Percentiles rank a stretch among this genome's conserved stretches.
Evolutionary conservation across 108 stramenopile genomes (phyloP).

Genomic region (Cylindrotheca fusiformis): DNA sequence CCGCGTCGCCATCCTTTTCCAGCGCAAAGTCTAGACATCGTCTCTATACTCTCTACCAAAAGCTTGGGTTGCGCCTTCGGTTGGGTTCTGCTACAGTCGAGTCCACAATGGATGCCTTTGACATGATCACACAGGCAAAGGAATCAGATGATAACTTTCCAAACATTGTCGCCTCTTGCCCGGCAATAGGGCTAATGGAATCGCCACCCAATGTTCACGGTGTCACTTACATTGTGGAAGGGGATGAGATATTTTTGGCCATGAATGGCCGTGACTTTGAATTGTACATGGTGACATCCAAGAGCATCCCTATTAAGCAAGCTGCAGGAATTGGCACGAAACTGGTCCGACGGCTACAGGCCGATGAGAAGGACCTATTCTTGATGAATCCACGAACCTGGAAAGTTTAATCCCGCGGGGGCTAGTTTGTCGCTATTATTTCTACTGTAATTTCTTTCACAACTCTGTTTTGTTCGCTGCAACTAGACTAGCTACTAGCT

Average conservation of each 20-base stretch:
- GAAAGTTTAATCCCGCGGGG: conserved; percentile 3
- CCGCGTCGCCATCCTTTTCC: conserved; percentile 44
- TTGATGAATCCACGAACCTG: conserved; percentile 54
- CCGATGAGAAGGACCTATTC: conserved; percentile 58
- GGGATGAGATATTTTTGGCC: conserved; percentile 58
- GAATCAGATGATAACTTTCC: conserved; percentile 18
- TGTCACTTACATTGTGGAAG: conserved; percentile 65
- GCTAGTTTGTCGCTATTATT: too few species aligned
- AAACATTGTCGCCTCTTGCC: conserved; percentile 43
- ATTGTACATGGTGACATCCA: conserved; percentile 37
- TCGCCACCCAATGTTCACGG: conserved; percentile 62
- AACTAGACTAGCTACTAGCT: too few species aligned
- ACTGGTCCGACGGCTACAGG: conserved; percentile 55
- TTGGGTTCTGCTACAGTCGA: conserved; percentile 66
- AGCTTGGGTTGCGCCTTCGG: conserved; percentile 64
- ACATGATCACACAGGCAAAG: conserved; percentile 31
- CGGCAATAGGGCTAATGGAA: conserved; percentile 56
- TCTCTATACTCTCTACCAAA: conserved; percentile 66
- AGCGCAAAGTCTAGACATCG: conserved; percentile 32
- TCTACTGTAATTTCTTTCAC: too few species aligned
- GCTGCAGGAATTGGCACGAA: conserved; percentile 63
- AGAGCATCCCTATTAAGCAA: conserved; percentile 37
- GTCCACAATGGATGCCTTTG: conserved; percentile 56
- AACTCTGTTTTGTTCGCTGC: too few species aligned
- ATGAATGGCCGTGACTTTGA: conserved; percentile 76